Evolutionary conservation across 176 grass and related monocot genomes (phyloP).

Genomic region (Tillandsia leiboldiana): DNA sequence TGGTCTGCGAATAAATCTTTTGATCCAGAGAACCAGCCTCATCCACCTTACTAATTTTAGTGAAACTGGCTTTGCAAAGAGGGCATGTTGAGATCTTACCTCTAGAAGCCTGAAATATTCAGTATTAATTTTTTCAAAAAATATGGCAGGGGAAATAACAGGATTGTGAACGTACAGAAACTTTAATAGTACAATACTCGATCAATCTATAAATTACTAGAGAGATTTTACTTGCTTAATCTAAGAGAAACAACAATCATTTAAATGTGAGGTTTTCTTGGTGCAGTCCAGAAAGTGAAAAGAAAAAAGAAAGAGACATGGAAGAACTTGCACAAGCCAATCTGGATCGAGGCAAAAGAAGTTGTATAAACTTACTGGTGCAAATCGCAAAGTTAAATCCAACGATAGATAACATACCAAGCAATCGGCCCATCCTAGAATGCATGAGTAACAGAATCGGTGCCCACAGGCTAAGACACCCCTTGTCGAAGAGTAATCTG

Average conservation of each 20-base stretch:
- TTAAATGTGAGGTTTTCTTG: not conserved
- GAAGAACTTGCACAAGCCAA: not conserved
- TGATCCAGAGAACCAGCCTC: slow-evolving; percentile 57
- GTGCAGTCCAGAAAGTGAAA: not conserved
- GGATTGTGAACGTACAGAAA: not conserved
- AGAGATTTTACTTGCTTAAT: too few species aligned
- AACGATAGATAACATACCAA: slow-evolving; percentile 38
- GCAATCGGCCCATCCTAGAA: slow-evolving; percentile 65
- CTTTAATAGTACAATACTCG: not conserved
- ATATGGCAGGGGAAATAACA: not conserved
- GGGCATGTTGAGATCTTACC: slow-evolving; percentile 66
- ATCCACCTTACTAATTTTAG: slow-evolving; percentile 60
- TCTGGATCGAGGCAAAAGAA: not conserved
- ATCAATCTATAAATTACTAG: not conserved
- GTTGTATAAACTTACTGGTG: not conserved
- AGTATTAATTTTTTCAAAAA: not conserved
- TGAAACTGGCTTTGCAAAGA: slow-evolving; percentile 67
- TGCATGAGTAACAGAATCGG: slow-evolving; percentile 88
- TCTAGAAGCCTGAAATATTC: slow-evolving; percentile 38
- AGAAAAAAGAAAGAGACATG: not conserved
- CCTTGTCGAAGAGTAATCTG: slow-evolving; percentile 67
- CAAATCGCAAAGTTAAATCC: not conserved
- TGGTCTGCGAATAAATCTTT: slow-evolving; percentile 89
- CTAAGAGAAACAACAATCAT: not conserved
- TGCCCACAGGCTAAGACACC: slow-evolving; percentile 92